Base-by-base conservation (phyloP, 768 basidiomycete species). In the Lentinula lateritia region DNA sequence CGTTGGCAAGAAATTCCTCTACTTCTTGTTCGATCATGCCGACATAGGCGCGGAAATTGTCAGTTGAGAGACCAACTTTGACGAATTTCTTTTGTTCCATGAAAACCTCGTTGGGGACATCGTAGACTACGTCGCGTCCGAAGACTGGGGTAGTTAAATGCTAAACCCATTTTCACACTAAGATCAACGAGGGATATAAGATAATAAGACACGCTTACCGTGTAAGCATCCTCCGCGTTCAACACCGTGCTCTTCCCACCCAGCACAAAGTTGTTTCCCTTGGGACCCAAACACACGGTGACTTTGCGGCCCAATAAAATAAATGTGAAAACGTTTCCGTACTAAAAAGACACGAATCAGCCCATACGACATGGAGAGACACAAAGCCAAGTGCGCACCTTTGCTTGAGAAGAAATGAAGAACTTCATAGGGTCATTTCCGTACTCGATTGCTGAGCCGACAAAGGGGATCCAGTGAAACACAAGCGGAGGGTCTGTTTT, bases 81-180 rank as follows among this genome's bases (percentile, higher is more conserved):
- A 98, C 89, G 70, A 98, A 98, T 71, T 90, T 91, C 82, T 99
- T 99, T 73, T 99, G 97, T 69, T 99, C 95, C 95, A 99, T 98
- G 74, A 99, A 88, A 50, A 91, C 76, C 52, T 95, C 92, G 73
- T 98, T 98, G 36, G 97, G 96, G 55, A 92, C 87, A 67, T 98
- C 97, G 72, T 98, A 99, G 10, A 98, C 95, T 50, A 99, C 97
- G 52, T 93, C 95, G 70, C 93, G 94, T 50, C 97, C 97, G 69
- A 99, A 99, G 12, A 98, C 88, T 4, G 96, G 96, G 0, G 90
- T 95, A 0, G 95, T 96, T 50, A 95, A 76, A 70, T 92, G 90
- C 94, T 96, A 66, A 23, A 28, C 28, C 28, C 28, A 28, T 28
- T 28, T 13, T 32, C 36, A 6, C 50, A 52, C 6, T 35, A 5